These are phyloP conservation scores for Cornus controversa DNA, from an alignment of 148 eudicot species.

Conservation along the genomic window DNA sequence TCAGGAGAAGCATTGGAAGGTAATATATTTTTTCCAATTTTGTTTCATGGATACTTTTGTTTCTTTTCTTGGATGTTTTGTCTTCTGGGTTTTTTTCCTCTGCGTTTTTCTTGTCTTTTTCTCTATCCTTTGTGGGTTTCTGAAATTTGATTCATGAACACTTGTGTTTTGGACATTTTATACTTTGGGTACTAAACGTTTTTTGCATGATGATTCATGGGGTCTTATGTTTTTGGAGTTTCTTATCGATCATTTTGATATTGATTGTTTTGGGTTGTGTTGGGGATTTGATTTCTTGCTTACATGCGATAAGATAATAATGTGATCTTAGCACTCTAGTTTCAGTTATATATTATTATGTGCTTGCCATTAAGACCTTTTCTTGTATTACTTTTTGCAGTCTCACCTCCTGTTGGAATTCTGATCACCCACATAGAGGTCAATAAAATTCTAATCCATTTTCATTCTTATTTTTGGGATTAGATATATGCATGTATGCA, in stretches of 20 bases:
- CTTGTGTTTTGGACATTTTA: no score
- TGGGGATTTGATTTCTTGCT: slow-evolving; percentile 32
- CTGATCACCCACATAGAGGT: slow-evolving; percentile 98
- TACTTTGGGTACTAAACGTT: no score
- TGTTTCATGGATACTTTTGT: no score
- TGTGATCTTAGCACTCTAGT: neutral
- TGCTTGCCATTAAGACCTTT: neutral
- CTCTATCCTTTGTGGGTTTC: no score
- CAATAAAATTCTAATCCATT: neutral
- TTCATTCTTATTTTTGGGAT: no score
- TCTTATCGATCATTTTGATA: neutral
- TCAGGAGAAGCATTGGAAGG: slow-evolving; percentile 63
- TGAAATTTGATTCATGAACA: no score
- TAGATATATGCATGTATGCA: no score
- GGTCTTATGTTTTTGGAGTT: neutral
- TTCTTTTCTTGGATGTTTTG: no score
- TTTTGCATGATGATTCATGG: neutral
- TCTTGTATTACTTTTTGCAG: slow-evolving; percentile 36
- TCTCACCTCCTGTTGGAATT: slow-evolving; percentile 88
- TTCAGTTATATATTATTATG: neutral
- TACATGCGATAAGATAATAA: slow-evolving; percentile 34
- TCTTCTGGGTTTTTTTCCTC: no score
- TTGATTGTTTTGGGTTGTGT: neutral
- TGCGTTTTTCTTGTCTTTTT: neutral
- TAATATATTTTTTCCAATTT: neutral